phyloP scores from a whole-genome alignment of 2,329 filamentous ascomycete genomes.

The Trichoderma gracile region DNA sequence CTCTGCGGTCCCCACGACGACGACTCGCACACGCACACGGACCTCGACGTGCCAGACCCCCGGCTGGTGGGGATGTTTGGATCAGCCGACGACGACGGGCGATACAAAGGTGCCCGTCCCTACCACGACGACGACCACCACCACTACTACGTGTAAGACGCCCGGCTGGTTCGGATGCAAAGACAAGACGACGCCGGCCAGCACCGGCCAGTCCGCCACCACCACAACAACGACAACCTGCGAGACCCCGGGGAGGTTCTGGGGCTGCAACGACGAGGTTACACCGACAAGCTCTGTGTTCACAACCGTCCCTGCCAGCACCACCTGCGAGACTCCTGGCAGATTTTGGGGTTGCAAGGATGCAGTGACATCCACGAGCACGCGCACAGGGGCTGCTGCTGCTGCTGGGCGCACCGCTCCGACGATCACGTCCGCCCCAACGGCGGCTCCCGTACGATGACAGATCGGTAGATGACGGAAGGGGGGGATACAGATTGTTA shows the following conservation, averaged over 20 bases:
- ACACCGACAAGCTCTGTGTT: conserved; percentile 30
- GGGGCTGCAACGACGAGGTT: conserved; percentile 48
- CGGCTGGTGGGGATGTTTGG: conserved; percentile 85
- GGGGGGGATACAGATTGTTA: background rate
- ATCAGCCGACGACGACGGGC: conserved; percentile 56
- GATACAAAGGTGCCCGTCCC: conserved; percentile 36
- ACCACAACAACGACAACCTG: conserved; percentile 44
- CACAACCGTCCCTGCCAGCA: conserved; percentile 35
- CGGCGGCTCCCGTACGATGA: conserved; percentile 38
- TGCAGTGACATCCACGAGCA: conserved; percentile 42
- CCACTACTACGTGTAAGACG: conserved; percentile 59
- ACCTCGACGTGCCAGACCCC: conserved; percentile 89
- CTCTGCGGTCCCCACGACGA: conserved; percentile 57
- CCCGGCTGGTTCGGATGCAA: conserved; percentile 70
- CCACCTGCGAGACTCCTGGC: conserved; percentile 53
- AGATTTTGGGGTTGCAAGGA: conserved; percentile 56
- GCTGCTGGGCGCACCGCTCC: conserved; percentile 31
- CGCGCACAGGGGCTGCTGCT: conserved; percentile 46
- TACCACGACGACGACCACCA: conserved; percentile 47
- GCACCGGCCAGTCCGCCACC: conserved; percentile 25
- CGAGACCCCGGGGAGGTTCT: conserved; percentile 56
- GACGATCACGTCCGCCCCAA: conserved; percentile 37
- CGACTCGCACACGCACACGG: conserved; percentile 69
- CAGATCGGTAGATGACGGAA: conserved; percentile 31
- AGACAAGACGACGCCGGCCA: conserved; percentile 39